Evolutionary conservation across 1,139 yeast genomes (phyloP), one percentile per base, ranked within the genome.

Genomic region (Nadsonia commutata): DNA sequence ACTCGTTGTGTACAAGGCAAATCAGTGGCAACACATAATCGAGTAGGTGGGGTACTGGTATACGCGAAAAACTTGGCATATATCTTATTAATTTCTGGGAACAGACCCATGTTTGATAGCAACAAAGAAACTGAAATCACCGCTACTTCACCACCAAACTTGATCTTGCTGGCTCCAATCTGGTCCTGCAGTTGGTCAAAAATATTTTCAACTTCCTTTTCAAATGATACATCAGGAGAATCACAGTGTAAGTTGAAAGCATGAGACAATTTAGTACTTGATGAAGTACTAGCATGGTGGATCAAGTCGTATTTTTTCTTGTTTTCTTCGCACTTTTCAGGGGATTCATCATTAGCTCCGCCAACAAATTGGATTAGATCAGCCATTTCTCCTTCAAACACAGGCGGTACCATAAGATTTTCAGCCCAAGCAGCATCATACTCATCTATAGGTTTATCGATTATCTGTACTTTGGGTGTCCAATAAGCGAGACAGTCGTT

Each of bases 41-140:
- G 71, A 1, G 97, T 76, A 1, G 98, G 97, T 1, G 97, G 97
- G 20, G 74, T 68, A 6, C 78, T 75, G 2, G 67, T 64, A 27
- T 16, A 13, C 9, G 63, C 59, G 56, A 88, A 86, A 47, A 64
- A 66, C 1, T 58, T 48, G 33, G 67, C 67, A 57, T 90, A 90
- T 1, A 76, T 64, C 1, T 56, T 43, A 56, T 90, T 90, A 19
- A 88, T 71, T 4, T 53, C 59, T 1, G 65, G 64, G 59, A 90
- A 90, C 43, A 72, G 59, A 0, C 60, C 41, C 88, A 90, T 88
- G 45, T 13, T 11, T 3, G 33, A 27, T 5, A 27, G 13, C n/a
- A 27, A 27, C n/a, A 27, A 27, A 6, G 33, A 27, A 27, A 27
- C 33, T 11, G 33, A 27, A 27, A 27, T 27, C 5, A 27, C 33